Conservation (phyloP, 176 grass and related monocot genomes). For the Zea luxurians region DNA sequence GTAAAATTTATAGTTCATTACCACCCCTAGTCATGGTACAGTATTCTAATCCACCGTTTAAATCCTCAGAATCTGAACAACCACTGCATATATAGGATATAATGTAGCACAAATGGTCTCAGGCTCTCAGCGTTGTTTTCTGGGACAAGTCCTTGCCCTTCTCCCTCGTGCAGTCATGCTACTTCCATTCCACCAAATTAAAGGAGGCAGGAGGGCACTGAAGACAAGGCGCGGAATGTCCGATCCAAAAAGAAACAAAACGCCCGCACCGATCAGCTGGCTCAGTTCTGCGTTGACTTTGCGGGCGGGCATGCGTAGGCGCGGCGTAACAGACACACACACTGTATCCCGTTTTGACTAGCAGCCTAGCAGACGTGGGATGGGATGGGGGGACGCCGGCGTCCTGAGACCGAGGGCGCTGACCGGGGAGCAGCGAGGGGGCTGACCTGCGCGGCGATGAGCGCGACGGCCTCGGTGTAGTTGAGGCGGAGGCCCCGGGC, state of each 20-base stretch:
- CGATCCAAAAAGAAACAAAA: not conserved
- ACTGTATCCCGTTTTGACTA: not conserved
- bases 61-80: conserved; percentile 3
- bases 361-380: not conserved
- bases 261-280: not conserved
- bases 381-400: too few species aligned
- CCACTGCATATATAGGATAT: not conserved
- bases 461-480: conserved; percentile 78
- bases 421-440: too few species aligned
- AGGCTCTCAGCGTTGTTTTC: not conserved
- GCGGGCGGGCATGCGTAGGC: not conserved
- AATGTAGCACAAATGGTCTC: not conserved
- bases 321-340: not conserved
- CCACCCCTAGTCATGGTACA: too few species aligned
- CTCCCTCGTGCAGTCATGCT: not conserved
- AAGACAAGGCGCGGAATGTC: not conserved
- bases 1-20: too few species aligned
- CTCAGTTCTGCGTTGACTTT: not conserved
- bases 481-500: conserved; percentile 86
- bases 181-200: not conserved
- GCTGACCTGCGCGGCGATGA: conserved; percentile 76
- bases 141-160: not conserved
- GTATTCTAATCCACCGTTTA: not conserved
- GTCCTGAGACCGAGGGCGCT: not conserved
- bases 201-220: not conserved